Evolutionary conservation across 2,329 filamentous ascomycete genomes (phyloP).

Genomic region (Phaeophleospora eucalypticola): DNA sequence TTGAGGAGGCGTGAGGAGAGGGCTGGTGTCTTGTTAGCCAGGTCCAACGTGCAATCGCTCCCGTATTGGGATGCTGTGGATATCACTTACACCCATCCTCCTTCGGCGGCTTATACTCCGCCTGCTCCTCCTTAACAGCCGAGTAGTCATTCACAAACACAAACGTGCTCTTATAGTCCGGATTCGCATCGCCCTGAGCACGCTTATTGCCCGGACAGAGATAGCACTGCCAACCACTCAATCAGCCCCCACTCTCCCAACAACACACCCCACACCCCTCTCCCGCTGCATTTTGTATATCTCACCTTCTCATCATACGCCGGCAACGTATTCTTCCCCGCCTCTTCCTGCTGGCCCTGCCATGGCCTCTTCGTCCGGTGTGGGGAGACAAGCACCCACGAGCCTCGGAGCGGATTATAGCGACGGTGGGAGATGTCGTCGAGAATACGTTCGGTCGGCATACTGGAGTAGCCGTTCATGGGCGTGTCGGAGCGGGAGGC

Average conservation of each 20-base stretch:
- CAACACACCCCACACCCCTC: too few relatives aligned
- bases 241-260: too few relatives aligned
- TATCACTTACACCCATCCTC: constrained; percentile 50
- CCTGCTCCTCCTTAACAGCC: constrained; percentile 90
- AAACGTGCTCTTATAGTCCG: constrained; percentile 80
- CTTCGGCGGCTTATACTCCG: constrained; percentile 62
- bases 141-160: constrained; percentile 98
- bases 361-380: constrained; percentile 95
- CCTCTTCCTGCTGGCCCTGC: constrained; percentile 62
- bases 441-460: constrained; percentile 55
- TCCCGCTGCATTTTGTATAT: constrained; percentile 11
- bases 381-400: constrained; percentile 90
- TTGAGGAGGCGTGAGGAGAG: constrained; percentile 72
- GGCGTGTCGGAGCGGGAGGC: constrained; percentile 11
- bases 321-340: constrained; percentile 53
- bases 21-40: constrained; percentile 43
- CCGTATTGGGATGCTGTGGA: neutral
- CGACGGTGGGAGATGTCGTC: constrained; percentile 95
- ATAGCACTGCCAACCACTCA: constrained; percentile 84
- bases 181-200: constrained; percentile 81
- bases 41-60: neutral
- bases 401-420: constrained; percentile 85
- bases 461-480: constrained; percentile 23
- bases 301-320: constrained; percentile 61
- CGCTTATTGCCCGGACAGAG: constrained; percentile 88